These are phyloP conservation scores for Yamadazyma triangularis DNA, from an alignment of 1,139 yeast genomes.

Conservation along the genomic window DNA sequence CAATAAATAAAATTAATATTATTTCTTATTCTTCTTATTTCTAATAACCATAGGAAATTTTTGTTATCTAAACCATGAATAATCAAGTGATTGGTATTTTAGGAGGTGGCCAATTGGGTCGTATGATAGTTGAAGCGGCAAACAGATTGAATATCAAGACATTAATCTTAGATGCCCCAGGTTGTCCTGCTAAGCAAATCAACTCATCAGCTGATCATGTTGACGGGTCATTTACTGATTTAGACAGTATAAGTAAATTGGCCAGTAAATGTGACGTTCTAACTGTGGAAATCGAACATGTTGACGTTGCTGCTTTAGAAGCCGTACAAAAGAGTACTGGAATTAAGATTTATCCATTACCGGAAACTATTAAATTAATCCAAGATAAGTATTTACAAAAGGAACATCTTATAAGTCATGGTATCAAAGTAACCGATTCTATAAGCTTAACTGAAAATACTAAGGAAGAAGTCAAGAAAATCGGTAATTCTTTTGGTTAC, in stretches of 20 bases:
- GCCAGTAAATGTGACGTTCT: conserved; percentile 80
- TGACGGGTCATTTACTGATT: conserved; percentile 82
- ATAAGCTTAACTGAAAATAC: conserved; percentile 48
- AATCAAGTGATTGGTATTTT: conserved; percentile 80
- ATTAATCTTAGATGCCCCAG: conserved; percentile 73
- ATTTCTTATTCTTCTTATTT: not conserved
- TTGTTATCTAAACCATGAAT: conserved; percentile 81
- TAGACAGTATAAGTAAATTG: conserved; percentile 64
- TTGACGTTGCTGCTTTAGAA: conserved; percentile 77
- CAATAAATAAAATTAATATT: not conserved
- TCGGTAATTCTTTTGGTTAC: conserved; percentile 58
- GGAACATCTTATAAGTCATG: conserved; percentile 65
- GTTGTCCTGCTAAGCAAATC: conserved; percentile 92
- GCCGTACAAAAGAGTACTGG: conserved; percentile 50
- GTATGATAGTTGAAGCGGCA: conserved; percentile 98
- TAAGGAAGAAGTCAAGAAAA: conserved; percentile 43
- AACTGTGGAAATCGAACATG: conserved; percentile 96
- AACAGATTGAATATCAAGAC: conserved; percentile 84
- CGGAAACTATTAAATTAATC: conserved; percentile 84
- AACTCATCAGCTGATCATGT: conserved; percentile 75
- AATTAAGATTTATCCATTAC: conserved; percentile 78
- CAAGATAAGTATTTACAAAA: conserved; percentile 92
- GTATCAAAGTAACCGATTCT: conserved; percentile 73
- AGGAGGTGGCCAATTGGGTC: conserved; percentile 99
- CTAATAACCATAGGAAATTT: not conserved